Evolutionary conservation across 257 asterid species (phyloP).

Genomic region (Eucommia ulmoides): DNA sequence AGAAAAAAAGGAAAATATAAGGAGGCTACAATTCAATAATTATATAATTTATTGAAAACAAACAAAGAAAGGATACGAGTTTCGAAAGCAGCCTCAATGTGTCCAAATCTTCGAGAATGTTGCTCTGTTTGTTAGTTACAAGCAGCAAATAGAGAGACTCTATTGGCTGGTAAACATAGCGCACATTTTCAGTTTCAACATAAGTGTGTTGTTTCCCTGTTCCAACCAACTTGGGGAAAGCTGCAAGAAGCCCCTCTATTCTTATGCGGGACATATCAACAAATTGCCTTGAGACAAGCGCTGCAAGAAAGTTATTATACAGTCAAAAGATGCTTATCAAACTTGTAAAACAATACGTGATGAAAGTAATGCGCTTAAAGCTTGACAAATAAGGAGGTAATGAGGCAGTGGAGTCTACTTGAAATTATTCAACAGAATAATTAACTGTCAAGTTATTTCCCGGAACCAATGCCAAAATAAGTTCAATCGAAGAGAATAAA

Average conservation of each 20-base stretch:
- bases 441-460: background rate
- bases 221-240: slow-evolving; percentile 89
- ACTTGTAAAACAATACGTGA: background rate
- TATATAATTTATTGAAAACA: slow-evolving; percentile 5
- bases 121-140: slow-evolving; percentile 91
- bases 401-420: background rate
- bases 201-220: slow-evolving; percentile 86
- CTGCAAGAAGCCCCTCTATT: slow-evolving; percentile 95
- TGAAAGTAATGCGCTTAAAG: background rate
- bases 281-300: slow-evolving; percentile 90
- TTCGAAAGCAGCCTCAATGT: slow-evolving; percentile 84
- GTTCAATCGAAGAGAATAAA: background rate
- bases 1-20: background rate
- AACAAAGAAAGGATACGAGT: slow-evolving; percentile 57
- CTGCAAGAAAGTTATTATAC: slow-evolving; percentile 29
- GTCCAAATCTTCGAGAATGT: slow-evolving; percentile 88
- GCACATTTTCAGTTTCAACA: slow-evolving; percentile 88
- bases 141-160: slow-evolving; percentile 83
- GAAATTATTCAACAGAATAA: background rate
- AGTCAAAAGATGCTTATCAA: slow-evolving; percentile 13
- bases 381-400: background rate
- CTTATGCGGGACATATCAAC: slow-evolving; percentile 93
- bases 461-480: background rate
- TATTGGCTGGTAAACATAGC: slow-evolving; percentile 88
- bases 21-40: background rate